Evolutionary conservation across 495 filamentous ascomycete genomes (phyloP), one percentile per base, ranked within the genome.

Genomic region (Xylaria scruposa): DNA sequence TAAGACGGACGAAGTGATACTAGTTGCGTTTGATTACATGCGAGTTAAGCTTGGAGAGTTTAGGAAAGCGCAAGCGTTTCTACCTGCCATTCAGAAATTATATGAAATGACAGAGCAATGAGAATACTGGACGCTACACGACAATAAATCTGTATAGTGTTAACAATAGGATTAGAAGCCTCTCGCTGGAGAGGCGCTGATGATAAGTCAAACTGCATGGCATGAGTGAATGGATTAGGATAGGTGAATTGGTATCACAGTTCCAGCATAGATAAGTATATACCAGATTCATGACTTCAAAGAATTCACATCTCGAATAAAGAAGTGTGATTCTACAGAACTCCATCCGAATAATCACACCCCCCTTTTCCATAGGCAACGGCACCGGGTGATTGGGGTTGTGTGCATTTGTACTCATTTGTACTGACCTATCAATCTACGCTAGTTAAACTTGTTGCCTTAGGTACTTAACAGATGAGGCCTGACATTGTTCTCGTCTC

Each of bases 21-120:
- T 91, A 38, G 86, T 93, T n/a, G 94, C 92, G 0, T 97, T 97
- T 82, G 96, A 99, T 78, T 90, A 92, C 73, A 97, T 98, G 93
- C 84, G 90, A 13, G 86, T 97, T 49, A 91, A 90, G 80, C 85
- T 98, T 13, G 87, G 92, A 8, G 94, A 98, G 74, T 92, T 98
- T 70, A 87, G 87, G 68, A 83, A 91, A 72, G 86, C 96, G n/a
- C 89, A 92, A 76, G 86, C 86, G 21, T 97, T 93, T 75, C 81
- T 90, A 49, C 91, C 91, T 0, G 92, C 93, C 4, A 66, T 97
- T 72, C 86, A 89, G 78, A 89, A 89, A 79, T 81, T 97, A 15
- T 89, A 92, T 70, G 84, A 88, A 58, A 77, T 79, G 26, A 77
- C 76, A 66, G 77, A 81, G 19, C 4, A 31, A 13, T 31, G 53